Evolutionary conservation across 2,329 filamentous ascomycete species (phyloP), one percentile per base, ranked within the genome.

Genomic region (Trichoderma atroviride): DNA sequence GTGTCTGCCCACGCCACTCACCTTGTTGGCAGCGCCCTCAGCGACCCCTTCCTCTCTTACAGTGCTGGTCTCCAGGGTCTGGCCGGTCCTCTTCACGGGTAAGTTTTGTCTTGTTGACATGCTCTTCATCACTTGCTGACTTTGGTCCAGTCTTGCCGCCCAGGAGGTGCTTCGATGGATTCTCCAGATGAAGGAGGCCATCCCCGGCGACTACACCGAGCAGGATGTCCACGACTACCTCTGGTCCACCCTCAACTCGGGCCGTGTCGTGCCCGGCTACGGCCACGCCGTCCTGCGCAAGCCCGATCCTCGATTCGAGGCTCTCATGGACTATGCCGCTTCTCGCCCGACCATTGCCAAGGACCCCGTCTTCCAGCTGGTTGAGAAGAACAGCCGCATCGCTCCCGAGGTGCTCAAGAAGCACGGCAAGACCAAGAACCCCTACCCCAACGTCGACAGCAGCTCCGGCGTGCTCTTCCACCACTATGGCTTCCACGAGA

Each of bases 161-260:
- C 96, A 99, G 81, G 96, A 99, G 80, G 96, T 98, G 47, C 89
- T 99, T 72, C 92, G 96, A 78, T 99, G 94, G 92, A 96, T 97
- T 76, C 81, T 97, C 68, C 92, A 97, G 81, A 98, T 99, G 96
- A 92, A 97, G 84, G 89, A 94, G 57, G 83, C 88, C 74, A 95
- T 99, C 72, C 93, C 94, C 70, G 85, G 86, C 62, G 87, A 87
- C 66, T 95, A 95, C 84, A 89, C 87, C 5, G 91, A 96, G 73
- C 83, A 92, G 73, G 92, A 97, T 74, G 91, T 99, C 73, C 91
- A 90, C 74, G 88, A 92, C 76, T 97, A 97, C 82, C 89, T 98
- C 70, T 98, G 95, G 95, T 87, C 88, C 9, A 96, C 94, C 0
- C 90, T 98, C 74, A 96, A 97, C 81, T 96, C 93, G 14, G 95